A percentile compares a stretch with the other conserved stretches of the same genome.
Conservation (phyloP, 129 eudicot genomes). For the Daucus carota region DH1_v3.0 NC_030383.2:56847001-56847500, state of each 20-base stretch:
- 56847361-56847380: slow-evolving; percentile 41
- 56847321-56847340: slow-evolving; percentile 41
- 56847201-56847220: slow-evolving; percentile 25
- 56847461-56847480: background rate
- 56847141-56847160: slow-evolving; percentile 25
- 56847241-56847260: background rate
- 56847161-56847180: slow-evolving; percentile 16
- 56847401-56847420: slow-evolving; percentile 31
- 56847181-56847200: slow-evolving; percentile 14
- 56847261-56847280: no score
- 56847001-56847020: no score
- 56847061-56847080: slow-evolving; percentile 12
- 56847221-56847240: slow-evolving; percentile 9
- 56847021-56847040: no score
- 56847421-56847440: slow-evolving; percentile 38
- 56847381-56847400: slow-evolving; percentile 29
- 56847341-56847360: slow-evolving; percentile 10
- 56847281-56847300: background rate
- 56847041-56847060: slow-evolving; percentile 46
- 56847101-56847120: slow-evolving; percentile 23
- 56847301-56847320: slow-evolving; percentile 27
- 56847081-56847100: slow-evolving; percentile 37
- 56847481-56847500: background rate
- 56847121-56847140: slow-evolving; percentile 26
- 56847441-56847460: background rate